These are phyloP conservation scores for Penicillium palitans DNA, from an alignment of 2,329 filamentous ascomycete species.

Conservation along the genomic window DNA sequence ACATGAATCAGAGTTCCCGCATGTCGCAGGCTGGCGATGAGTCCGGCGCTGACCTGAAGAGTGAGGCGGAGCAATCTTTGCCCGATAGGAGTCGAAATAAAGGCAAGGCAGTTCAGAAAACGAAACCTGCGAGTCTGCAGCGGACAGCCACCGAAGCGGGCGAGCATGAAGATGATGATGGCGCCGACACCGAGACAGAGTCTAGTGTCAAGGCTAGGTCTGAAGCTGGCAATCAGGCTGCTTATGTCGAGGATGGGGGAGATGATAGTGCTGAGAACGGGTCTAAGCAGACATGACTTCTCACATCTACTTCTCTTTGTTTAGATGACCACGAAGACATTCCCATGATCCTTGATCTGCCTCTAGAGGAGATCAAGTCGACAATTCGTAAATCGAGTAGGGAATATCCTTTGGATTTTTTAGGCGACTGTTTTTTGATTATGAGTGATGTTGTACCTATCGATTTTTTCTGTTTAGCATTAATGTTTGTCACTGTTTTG, in stretches of 20 bases:
- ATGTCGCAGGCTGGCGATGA: constrained; percentile 24
- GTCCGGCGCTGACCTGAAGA: constrained; percentile 27
- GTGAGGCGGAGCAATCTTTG: constrained; percentile 22
- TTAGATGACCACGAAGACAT: not conserved
- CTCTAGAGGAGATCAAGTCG: not conserved
- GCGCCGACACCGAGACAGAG: constrained; percentile 20
- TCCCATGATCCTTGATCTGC: not conserved
- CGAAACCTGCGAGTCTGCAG: constrained; percentile 1
- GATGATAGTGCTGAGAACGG: constrained; percentile 5
- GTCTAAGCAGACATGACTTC: constrained; percentile 1
- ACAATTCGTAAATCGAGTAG: not conserved
- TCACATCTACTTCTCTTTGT: not conserved
- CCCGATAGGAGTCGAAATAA: constrained; percentile 15
- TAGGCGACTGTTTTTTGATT: constrained; percentile 1
- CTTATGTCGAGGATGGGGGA: constrained; percentile 17
- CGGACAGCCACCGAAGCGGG: not conserved
- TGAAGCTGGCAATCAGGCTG: constrained; percentile 9
- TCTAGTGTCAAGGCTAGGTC: constrained; percentile 11
- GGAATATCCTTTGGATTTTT: not conserved
- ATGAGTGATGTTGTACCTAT: constrained; percentile 2
- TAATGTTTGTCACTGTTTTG: not conserved
- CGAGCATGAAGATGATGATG: constrained; percentile 16
- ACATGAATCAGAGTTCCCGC: constrained; percentile 10
- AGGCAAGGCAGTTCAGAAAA: constrained; percentile 27
- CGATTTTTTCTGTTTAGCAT: not conserved